phyloP scores from a whole-genome alignment of 2,329 filamentous ascomycete species.

The Aspergillus neotritici region DNA sequence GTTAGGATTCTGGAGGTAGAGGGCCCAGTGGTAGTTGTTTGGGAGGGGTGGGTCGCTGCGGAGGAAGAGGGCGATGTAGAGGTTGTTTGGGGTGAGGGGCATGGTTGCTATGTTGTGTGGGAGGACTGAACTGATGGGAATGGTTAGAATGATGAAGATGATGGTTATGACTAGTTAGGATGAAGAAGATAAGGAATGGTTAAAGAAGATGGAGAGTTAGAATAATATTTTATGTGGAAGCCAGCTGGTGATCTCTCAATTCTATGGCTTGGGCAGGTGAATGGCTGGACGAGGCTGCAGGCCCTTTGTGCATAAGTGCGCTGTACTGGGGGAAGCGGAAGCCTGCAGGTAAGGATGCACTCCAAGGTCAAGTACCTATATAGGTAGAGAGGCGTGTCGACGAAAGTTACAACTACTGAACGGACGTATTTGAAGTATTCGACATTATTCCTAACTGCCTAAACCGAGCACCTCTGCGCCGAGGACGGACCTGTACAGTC shows the following conservation, averaged over 20 bases:
- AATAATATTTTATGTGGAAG: no score
- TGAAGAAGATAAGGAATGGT: no score
- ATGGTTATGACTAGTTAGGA: no score
- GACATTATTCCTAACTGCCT: constrained; percentile 23
- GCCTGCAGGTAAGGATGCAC: no score
- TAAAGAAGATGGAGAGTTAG: no score
- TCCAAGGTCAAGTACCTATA: neutral
- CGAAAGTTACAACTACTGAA: neutral
- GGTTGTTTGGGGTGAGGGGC: constrained; percentile 7
- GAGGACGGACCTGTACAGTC: constrained; percentile 22
- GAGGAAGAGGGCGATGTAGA: constrained; percentile 23
- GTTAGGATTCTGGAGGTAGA: constrained; percentile 19
- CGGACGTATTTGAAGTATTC: neutral
- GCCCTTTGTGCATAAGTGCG: no score
- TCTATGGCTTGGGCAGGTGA: neutral
- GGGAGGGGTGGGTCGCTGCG: constrained; percentile 18
- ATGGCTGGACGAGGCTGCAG: no score
- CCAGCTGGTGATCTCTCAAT: neutral
- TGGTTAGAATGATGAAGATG: neutral
- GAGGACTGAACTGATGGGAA: neutral
- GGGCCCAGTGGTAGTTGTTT: constrained; percentile 28
- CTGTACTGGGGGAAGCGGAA: no score
- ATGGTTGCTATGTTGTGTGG: neutral
- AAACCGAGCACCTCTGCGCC: constrained; percentile 28
- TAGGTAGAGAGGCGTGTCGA: neutral